Percentiles rank a stretch among this genome's conserved stretches.
Conservation (phyloP, 306 rosid species). For the Cicer yamashitae region DNA sequence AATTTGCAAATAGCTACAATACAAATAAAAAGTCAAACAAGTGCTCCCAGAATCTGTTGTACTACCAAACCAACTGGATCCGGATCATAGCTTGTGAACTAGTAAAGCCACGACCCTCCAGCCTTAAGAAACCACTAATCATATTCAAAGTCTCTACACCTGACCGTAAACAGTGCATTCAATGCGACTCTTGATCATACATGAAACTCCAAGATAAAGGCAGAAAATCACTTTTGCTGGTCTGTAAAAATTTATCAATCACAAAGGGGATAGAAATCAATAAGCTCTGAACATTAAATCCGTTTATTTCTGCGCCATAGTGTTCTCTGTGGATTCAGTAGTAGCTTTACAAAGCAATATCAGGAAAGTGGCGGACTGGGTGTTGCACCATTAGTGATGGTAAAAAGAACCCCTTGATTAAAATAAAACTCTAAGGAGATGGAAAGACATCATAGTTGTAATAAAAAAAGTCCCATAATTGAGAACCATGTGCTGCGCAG, state of each 20-base stretch:
- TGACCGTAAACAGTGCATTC: background rate
- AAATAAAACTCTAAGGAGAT: background rate
- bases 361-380: too few relatives aligned
- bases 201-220: background rate
- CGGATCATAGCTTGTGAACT: conserved; percentile 14
- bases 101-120: background rate
- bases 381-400: too few relatives aligned
- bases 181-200: background rate
- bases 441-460: background rate
- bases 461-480: background rate
- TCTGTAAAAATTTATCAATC: too few relatives aligned
- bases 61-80: background rate
- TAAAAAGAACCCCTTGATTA: background rate
- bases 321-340: too few relatives aligned
- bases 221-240: background rate
- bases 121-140: background rate
- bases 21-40: background rate
- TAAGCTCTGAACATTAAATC: too few relatives aligned
- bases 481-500: background rate
- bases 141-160: background rate
- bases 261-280: too few relatives aligned
- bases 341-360: too few relatives aligned
- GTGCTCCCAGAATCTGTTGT: background rate
- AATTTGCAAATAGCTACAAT: background rate
- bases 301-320: too few relatives aligned